Percentiles rank a stretch among this genome's conserved stretches.
Conservation (phyloP, 2,329 filamentous ascomycete genomes). For the Neonectria punicea region DNA sequence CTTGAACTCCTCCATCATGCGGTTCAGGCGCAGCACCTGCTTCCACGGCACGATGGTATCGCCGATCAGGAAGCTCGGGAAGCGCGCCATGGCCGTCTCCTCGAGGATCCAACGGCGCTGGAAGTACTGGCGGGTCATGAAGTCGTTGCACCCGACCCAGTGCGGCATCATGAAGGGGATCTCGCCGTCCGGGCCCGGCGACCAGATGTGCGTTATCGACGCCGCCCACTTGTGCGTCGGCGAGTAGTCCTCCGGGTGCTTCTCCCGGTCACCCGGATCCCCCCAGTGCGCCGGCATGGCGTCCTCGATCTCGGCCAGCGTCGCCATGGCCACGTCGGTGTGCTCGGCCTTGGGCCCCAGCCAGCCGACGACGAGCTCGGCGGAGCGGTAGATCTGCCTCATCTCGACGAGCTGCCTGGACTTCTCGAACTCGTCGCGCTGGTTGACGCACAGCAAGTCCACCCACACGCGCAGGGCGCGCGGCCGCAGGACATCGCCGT, state of each 20-base stretch:
- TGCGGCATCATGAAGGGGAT: constrained; percentile 37
- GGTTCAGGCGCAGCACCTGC: constrained; percentile 48
- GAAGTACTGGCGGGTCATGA: constrained; percentile 48
- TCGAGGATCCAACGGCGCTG: constrained; percentile 51
- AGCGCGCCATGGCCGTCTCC: constrained; percentile 48
- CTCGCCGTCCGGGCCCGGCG: constrained; percentile 34
- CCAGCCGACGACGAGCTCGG: constrained; percentile 49
- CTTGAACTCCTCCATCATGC: constrained; percentile 49
- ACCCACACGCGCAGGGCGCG: constrained; percentile 45
- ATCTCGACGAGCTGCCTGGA: constrained; percentile 43
- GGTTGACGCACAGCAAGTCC: constrained; percentile 46
- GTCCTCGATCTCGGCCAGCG: constrained; percentile 43
- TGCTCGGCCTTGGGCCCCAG: constrained; percentile 44
- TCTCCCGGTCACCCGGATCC: constrained; percentile 47
- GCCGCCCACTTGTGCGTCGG: constrained; percentile 46
- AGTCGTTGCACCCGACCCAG: constrained; percentile 40
- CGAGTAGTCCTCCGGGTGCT: constrained; percentile 49
- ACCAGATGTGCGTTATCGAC: constrained; percentile 39
- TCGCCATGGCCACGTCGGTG: constrained; percentile 41
- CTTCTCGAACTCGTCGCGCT: constrained; percentile 43
- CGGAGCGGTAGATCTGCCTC: constrained; percentile 44
- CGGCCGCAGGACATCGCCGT: constrained; percentile 27
- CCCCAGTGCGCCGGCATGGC: constrained; percentile 47
- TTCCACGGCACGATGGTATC: constrained; percentile 51
- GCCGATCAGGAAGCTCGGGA: constrained; percentile 47